Evolutionary conservation across 2,329 filamentous ascomycete species (phyloP).

Genomic region (Botrytis squamosa): DNA sequence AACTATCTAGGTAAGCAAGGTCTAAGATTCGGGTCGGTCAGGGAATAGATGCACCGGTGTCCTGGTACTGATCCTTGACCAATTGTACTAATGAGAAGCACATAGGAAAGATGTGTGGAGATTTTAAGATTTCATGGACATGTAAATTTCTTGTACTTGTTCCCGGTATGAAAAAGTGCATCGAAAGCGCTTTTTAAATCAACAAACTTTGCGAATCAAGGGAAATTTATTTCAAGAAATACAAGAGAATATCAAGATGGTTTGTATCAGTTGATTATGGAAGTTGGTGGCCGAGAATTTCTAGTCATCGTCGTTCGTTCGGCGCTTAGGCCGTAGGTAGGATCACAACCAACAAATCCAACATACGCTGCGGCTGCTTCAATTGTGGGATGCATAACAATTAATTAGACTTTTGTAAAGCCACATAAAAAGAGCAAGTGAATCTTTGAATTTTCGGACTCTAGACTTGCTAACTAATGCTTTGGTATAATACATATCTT

Average conservation of each 20-base stretch:
- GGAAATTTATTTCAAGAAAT: background rate
- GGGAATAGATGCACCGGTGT: background rate
- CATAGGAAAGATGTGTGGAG: background rate
- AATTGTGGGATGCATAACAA: background rate
- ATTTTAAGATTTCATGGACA: background rate
- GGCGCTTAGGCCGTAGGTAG: background rate
- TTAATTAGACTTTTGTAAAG: no score
- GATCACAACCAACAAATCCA: background rate
- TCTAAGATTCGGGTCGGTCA: background rate
- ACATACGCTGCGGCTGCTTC: background rate
- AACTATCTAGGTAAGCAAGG: background rate
- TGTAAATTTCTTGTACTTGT: background rate
- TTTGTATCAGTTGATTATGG: background rate
- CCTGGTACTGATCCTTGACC: background rate
- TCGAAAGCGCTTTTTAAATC: background rate
- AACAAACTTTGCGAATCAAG: background rate
- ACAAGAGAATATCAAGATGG: background rate
- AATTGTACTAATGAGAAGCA: background rate
- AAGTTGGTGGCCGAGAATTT: background rate
- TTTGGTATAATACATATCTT: background rate
- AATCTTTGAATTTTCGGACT: background rate
- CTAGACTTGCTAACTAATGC: background rate
- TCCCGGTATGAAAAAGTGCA: background rate
- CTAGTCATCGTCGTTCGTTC: background rate
- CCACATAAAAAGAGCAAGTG: no score